Percentiles rank a stretch among this genome's conserved stretches.
These are phyloP conservation scores for Dendrobium officinale DNA, from an alignment of 106 monocot genomes.

Conservation along the genomic window DNA sequence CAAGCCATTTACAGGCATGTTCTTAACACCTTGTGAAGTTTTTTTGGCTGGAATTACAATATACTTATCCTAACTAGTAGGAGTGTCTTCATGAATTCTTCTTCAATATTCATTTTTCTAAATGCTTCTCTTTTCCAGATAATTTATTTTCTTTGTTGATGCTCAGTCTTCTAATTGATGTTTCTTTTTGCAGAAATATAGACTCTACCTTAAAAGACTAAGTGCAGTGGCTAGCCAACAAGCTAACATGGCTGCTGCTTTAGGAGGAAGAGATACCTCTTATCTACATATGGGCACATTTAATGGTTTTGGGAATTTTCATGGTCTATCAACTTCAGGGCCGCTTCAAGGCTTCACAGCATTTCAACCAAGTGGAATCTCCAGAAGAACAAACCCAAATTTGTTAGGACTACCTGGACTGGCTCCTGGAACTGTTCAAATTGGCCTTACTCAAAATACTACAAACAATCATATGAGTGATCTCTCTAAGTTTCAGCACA, in stretches of 20 bases:
- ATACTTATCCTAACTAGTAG: neutral
- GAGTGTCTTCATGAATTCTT: neutral
- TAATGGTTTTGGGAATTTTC: slow-evolving; percentile 35
- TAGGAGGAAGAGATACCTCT: slow-evolving; percentile 40
- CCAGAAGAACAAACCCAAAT: slow-evolving; percentile 22
- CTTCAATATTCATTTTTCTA: neutral
- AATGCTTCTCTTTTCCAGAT: neutral
- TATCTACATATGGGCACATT: slow-evolving; percentile 44
- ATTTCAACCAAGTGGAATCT: slow-evolving; percentile 41
- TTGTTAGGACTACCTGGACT: slow-evolving; percentile 38
- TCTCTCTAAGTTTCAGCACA: slow-evolving; percentile 30
- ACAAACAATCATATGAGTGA: slow-evolving; percentile 26
- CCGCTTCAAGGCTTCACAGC: slow-evolving; percentile 15
- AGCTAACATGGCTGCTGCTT: slow-evolving; percentile 54
- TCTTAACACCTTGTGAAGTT: neutral
- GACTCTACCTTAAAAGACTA: slow-evolving; percentile 69
- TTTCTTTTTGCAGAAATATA: slow-evolving; percentile 60
- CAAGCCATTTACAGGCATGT: slow-evolving; percentile 74
- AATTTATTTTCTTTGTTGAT: neutral
- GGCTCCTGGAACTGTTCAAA: slow-evolving; percentile 27
- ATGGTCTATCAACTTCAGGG: slow-evolving; percentile 6
- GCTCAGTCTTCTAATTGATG: neutral
- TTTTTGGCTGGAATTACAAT: neutral
- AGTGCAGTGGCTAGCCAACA: slow-evolving; percentile 57
- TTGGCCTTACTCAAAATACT: slow-evolving; percentile 15